Base-by-base conservation (phyloP, 108 stramenopile genomes). In the Chaetoceros tenuissimus region DNA sequence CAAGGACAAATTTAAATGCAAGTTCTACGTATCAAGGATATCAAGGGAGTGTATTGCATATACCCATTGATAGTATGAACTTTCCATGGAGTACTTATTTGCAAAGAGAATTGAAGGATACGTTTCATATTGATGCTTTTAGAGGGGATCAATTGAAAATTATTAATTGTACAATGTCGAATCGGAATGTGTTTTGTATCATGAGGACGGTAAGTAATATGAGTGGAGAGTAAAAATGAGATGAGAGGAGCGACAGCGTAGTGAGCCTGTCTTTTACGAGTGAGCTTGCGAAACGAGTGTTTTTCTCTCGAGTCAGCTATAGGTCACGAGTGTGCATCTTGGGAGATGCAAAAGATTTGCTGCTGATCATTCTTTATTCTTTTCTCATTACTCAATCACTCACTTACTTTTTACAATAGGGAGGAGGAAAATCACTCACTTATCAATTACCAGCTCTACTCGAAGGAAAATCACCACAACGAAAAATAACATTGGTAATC, bases 341-440 rank as follows among this genome's bases (percentile, higher is more conserved):
- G n/a, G n/a, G n/a, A n/a, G n/a, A n/a, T n/a, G n/a, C n/a, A n/a
- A n/a, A n/a, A n/a, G n/a, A n/a, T n/a, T n/a, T n/a, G n/a, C n/a
- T n/a, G n/a, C n/a, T n/a, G n/a, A n/a, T n/a, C n/a, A n/a, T n/a
- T n/a, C n/a, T n/a, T n/a, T n/a, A n/a, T n/a, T n/a, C n/a, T n/a
- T n/a, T n/a, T 44, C 43, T 17, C 43, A 44, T 44, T 44, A 10
- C 17, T 44, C 43, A 17, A 10, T 44, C 17, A 16, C 43, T 17
- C 43, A 44, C 17, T n/a, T n/a, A n/a, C n/a, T n/a, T n/a, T n/a
- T n/a, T n/a, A n/a, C n/a, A n/a, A n/a, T n/a, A n/a, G n/a, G 89
- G 89, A 7, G 91, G 91, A 5, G 97, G 97, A 3, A 98, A 97
- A 75, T 71, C 67, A 10, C 65, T 98, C 18, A 89, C 91, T 18